Base-by-base conservation (phyloP, 2,329 filamentous ascomycete species). In the Trichoderma oligosporum region DNA sequence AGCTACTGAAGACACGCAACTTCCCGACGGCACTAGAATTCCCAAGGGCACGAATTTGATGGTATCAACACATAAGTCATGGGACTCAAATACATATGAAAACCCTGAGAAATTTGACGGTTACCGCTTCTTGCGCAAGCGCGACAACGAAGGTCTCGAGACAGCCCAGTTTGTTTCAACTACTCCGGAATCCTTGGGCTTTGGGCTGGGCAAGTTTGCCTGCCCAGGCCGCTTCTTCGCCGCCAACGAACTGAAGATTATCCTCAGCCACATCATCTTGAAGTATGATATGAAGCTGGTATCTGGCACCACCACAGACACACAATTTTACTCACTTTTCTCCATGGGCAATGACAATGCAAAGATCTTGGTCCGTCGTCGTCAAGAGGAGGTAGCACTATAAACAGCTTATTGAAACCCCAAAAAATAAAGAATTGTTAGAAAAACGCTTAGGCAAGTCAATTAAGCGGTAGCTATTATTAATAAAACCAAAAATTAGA, bases 141-240 rank as follows among this genome's bases (percentile, higher is more conserved):
- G 62, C 24, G 38, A 56, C 9, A n/a, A 52, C 4, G 24, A 18
- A 7, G 51, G 16, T 11, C 48, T 45, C 41, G 45, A 60, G 12
- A 35, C 62, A 2, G 61, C 64, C 16, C 68, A 71, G 45, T 70
- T 68, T 22, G 69, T 70, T 2, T 67, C 64, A 14, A 68, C 67
- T 3, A 64, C 59, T 4, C 58, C 64, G 2, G 64, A 71, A 8
- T 62, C 61, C 7, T 47, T 70, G 8, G 63, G 60, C 8, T 76
- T 74, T 51, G 73, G 73, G 2, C 65, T 74, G 55, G 73, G 73
- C 5, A 62, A 62, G 20, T 70, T 73, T 56, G 68, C 73, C 1
- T 75, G 73, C 57, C 73, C 73, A 0, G 73, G 73, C 0, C 61
- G 73, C 4, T 74, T 73, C 61, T 74, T 73, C 63, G 72, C 71